Evolutionary conservation across 2,329 filamentous ascomycete genomes (phyloP), one percentile per base, ranked within the genome.

Genomic region (Dactylonectria macrodidyma): DNA sequence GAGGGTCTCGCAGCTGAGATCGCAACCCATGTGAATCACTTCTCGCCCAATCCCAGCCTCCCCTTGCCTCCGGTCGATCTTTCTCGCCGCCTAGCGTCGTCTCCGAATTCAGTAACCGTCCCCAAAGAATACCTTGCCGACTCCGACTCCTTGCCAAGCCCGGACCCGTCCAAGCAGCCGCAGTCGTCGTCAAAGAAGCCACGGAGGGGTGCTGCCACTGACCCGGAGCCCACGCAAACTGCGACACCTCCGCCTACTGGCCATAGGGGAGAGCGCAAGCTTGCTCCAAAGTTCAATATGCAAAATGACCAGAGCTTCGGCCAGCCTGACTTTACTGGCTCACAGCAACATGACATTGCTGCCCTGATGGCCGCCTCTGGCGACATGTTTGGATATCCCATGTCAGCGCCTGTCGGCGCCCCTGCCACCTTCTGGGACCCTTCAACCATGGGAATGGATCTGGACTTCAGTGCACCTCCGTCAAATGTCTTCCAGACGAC

Each of bases 21-120:
- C 72, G 84, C 86, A 77, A 85, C 90, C 77, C 89, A 92, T 88
- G 87, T 85, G 74, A 90, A 89, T 73, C 87, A 91, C 77, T 86
- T 89, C 73, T 87, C 87, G 50, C 82, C 86, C 50, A 84, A 85
- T 73, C 81, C 84, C 16, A 87, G 82, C 75, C 79, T 88, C 61
- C 83, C 85, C 62, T 79, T 91, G 63, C 88, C 89, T 66, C 87
- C 89, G 36, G 88, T 91, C 75, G 87, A 90, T 73, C 86, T 87
- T 38, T 86, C 89, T 69, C 84, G 84, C 75, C 85, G 86, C 73
- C 79, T 92, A 50, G 84, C 84, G 14, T 91, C 90, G 16, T 91
- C 90, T 59, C 87, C 89, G 38, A 84, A 80, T 38, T 81, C 84
- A 55, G 79, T 82, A 63, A 79, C 73, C 36, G 63, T 77, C 38